A percentile compares a stretch with the other conserved stretches of the same genome.
Conservation (phyloP, 78 protist species). For the Dictyostelium brefeldianum region DNA sequence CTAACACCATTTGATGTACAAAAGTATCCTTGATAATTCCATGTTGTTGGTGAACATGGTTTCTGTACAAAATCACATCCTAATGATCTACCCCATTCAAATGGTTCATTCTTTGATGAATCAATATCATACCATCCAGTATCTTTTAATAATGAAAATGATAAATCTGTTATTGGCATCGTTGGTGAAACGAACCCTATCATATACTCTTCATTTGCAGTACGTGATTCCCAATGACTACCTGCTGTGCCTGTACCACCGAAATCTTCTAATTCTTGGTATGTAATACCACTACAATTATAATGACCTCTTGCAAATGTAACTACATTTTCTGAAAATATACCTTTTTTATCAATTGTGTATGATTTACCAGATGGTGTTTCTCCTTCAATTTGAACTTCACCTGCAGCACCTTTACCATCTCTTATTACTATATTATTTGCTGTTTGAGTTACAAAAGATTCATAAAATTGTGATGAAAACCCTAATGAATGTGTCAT, state of each 20-base stretch:
- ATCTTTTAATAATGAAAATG: constrained; percentile 27
- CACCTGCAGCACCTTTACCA: not conserved
- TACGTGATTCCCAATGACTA: constrained; percentile 73
- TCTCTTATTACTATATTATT: not conserved
- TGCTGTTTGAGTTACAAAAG: not conserved
- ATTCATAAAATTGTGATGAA: not conserved
- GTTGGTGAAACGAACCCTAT: constrained; percentile 30
- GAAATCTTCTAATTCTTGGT: constrained; percentile 67
- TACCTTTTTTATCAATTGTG: not conserved
- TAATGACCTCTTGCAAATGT: constrained; percentile 15
- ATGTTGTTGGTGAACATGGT: not conserved
- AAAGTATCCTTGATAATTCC: constrained; percentile 1
- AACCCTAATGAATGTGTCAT: constrained; percentile 37
- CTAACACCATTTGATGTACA: not conserved
- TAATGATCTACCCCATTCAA: not conserved
- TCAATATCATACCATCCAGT: constrained; percentile 49
- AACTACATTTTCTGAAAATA: not conserved
- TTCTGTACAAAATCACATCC: constrained; percentile 8
- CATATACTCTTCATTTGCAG: constrained; percentile 52
- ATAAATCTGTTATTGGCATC: constrained; percentile 20
- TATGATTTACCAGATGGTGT: not conserved
- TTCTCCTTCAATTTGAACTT: not conserved
- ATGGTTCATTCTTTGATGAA: not conserved
- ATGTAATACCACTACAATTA: constrained; percentile 17
- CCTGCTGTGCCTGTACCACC: constrained; percentile 77